A percentile compares a stretch with the other conserved stretches of the same genome.
Conservation (phyloP, 2,329 filamentous ascomycete species). For the Coccinonectria pachysandricola region DNA sequence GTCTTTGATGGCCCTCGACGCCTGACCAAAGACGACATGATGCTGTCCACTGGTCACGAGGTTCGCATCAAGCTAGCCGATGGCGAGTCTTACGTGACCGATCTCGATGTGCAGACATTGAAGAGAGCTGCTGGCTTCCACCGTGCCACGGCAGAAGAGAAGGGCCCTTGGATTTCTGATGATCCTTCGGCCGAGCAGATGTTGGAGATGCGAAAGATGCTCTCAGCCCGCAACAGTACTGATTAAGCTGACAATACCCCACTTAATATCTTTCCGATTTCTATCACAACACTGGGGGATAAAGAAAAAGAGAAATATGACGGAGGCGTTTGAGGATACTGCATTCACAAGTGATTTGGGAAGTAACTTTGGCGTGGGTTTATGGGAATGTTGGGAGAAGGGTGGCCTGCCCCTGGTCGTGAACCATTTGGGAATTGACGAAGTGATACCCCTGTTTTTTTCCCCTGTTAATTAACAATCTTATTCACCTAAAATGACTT, state of each 20-base stretch:
- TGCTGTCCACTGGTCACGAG: slow-evolving; percentile 91
- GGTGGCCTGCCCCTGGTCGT: too few relatives aligned
- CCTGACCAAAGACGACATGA: slow-evolving; percentile 97
- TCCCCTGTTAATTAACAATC: slow-evolving; percentile 8
- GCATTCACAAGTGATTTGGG: too few relatives aligned
- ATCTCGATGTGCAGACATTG: slow-evolving; percentile 84
- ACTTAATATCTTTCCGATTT: too few relatives aligned
- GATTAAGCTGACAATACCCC: slow-evolving; percentile 10
- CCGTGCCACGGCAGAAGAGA: slow-evolving; percentile 72
- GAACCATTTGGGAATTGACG: slow-evolving; percentile 20
- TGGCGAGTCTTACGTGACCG: slow-evolving; percentile 74
- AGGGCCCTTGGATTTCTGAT: slow-evolving; percentile 71
- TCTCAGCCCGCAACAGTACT: slow-evolving; percentile 15
- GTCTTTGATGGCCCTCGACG: slow-evolving; percentile 83
- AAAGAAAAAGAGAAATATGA: too few relatives aligned
- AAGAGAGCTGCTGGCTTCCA: slow-evolving; percentile 79
- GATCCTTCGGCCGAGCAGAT: slow-evolving; percentile 55
- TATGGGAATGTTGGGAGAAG: too few relatives aligned
- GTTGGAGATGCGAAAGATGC: slow-evolving; percentile 47
- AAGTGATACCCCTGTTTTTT: slow-evolving; percentile 22
- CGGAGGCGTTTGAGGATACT: too few relatives aligned
- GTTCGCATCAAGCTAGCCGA: slow-evolving; percentile 74
- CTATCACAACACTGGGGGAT: too few relatives aligned
- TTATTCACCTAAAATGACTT: too few relatives aligned
- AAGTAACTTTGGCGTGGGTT: too few relatives aligned